Conservation (phyloP, 192 early-diverging fungal species). For the Piromyces sp. region DNA sequence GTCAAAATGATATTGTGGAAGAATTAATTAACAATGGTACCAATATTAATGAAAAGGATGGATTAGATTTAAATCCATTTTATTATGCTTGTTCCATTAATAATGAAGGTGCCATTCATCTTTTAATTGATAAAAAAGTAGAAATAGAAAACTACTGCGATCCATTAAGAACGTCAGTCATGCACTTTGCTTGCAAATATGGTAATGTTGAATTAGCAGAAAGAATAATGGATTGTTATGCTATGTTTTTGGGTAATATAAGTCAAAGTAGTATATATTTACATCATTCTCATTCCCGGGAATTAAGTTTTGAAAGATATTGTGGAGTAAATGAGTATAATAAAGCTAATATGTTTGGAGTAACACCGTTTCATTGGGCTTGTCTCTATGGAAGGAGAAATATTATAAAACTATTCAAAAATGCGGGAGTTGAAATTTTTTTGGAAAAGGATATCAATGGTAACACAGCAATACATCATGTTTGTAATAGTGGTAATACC, state of each 20-base stretch:
- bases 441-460: not conserved
- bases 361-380: not conserved
- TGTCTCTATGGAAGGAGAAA: not conserved
- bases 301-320: not conserved
- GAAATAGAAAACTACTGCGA: not conserved
- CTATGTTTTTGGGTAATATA: not conserved
- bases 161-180: not conserved
- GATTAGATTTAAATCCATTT: not conserved
- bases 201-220: not conserved
- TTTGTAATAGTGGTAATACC: not conserved
- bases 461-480: not conserved
- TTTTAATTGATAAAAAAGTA: not conserved
- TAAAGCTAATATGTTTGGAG: not conserved
- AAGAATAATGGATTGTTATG: not conserved
- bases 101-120: not conserved
- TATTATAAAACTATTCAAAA: not conserved
- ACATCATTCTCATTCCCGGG: not conserved
- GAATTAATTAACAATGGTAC: not conserved
- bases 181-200: not conserved
- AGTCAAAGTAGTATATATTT: not conserved
- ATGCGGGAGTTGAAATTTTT: not conserved
- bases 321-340: not conserved
- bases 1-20: not conserved
- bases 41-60: not conserved
- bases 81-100: not conserved